Base-by-base conservation (phyloP, 345 rosid species). In the Rubroshorea leprosula region DNA sequence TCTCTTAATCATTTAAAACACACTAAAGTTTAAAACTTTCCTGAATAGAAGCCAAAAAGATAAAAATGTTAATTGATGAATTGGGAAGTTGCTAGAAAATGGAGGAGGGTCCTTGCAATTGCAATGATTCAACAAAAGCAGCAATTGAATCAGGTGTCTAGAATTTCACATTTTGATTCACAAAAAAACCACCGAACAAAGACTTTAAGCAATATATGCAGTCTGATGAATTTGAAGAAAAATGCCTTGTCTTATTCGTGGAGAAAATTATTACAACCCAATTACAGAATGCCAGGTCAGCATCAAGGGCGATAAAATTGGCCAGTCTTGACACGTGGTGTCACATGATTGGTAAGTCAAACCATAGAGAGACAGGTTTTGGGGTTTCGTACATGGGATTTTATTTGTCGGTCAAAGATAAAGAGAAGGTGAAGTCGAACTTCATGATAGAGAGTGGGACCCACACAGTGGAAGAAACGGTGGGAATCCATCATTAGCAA, bases 381-480 rank as follows among this genome's bases (percentile, higher is more conserved):
- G 41, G 56, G 51, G 51, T 41, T 52, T 43, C 51, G 18, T 8
- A 20, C 21, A 60, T 6, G 18, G 18, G 39, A 6, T 26, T 8
- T 23, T 38, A 11, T 38, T 14, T 53, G 67, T 63, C 58, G 80
- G 85, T 80, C 80, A 75, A 75, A 75, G 72, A 52, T 7, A 60
- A 65, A 74, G 61, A 44, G 68, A 20, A 27, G 46, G 31, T 27
- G 31, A 60, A 64, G 69, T 64, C 26, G 67, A 61, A 54, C 16
- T 63, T 71, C 66, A 66, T 65, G 68, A 76, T 66, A 35, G 3
- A n/a, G 62, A 45, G 74, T 72, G 80, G 80, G 57, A 17, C 83
- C 87, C 80, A 77, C 80, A 73, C 80, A 71, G 84, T 79, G 88
- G 82, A 75, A 57, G 74, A 73, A 76, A 62, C 84, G 84, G 84